Percentiles rank a stretch among this genome's conserved stretches.
Evolutionary conservation across 1,284 basidiomycete genomes (phyloP).

Genomic region (Apiotrichum brassicae): DNA sequence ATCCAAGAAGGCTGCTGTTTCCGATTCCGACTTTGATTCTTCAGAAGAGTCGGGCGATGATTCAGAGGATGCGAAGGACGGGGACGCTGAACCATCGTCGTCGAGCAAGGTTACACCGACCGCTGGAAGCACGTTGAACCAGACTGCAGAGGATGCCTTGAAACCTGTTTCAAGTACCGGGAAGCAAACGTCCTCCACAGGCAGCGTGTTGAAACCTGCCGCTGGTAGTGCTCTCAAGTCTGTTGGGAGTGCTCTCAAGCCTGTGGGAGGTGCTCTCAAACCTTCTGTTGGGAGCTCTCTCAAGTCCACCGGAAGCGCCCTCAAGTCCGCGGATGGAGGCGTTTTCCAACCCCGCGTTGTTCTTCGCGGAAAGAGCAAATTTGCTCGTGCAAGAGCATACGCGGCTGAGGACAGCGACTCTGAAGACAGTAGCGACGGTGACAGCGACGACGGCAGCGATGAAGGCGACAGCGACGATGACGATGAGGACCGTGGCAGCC

Average conservation of each 20-base stretch:
- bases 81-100: conserved; percentile 11
- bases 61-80: conserved; percentile 10
- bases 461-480: conserved; percentile 21
- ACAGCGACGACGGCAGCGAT: conserved; percentile 14
- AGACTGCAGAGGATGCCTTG: no score
- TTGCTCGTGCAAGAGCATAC: conserved; percentile 13
- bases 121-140: neutral
- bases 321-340: conserved; percentile 22
- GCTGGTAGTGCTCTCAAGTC: neutral
- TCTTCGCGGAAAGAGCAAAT: conserved; percentile 20
- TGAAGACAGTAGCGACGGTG: conserved; percentile 10
- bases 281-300: neutral
- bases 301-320: conserved; percentile 4
- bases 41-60: conserved; percentile 28
- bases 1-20: conserved; percentile 13
- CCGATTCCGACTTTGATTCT: conserved; percentile 44
- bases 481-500: conserved; percentile 7
- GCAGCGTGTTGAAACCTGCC: neutral
- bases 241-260: no score
- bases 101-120: neutral
- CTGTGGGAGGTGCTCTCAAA: conserved; percentile 1
- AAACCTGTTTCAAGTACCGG: no score
- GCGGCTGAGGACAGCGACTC: conserved; percentile 7
- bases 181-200: neutral
- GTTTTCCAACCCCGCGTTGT: conserved; percentile 31